Percentiles rank a stretch among this genome's conserved stretches.
phyloP scores from a whole-genome alignment of 2,329 filamentous ascomycete genomes.

The Colletotrichum nymphaeae region DNA sequence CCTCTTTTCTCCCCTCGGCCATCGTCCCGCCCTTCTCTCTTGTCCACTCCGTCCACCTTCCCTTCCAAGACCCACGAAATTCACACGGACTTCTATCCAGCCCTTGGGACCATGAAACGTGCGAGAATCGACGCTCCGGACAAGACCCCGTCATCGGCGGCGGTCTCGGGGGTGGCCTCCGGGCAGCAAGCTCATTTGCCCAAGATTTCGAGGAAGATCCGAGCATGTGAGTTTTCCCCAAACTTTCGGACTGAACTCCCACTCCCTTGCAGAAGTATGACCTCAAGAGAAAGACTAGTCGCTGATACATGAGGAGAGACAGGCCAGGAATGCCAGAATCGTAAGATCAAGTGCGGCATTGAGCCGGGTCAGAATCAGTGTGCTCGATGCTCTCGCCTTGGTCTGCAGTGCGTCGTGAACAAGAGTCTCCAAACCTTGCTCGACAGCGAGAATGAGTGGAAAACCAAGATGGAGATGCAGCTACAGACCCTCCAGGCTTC shows the following conservation, averaged over 20 bases:
- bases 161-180: slow-evolving; percentile 3
- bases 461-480: slow-evolving; percentile 43
- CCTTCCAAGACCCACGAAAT: slow-evolving; percentile 25
- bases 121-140: slow-evolving; percentile 33
- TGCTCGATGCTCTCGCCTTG: slow-evolving; percentile 60
- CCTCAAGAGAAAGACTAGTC: background rate
- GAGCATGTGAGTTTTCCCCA: slow-evolving; percentile 42
- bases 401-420: slow-evolving; percentile 64
- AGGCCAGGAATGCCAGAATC: slow-evolving; percentile 60
- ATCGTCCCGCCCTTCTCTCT: slow-evolving; percentile 28
- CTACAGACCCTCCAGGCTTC: slow-evolving; percentile 42
- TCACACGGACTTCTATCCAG: slow-evolving; percentile 25
- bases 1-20: slow-evolving; percentile 30
- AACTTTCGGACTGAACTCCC: background rate
- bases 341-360: slow-evolving; percentile 67
- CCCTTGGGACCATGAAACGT: slow-evolving; percentile 30
- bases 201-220: slow-evolving; percentile 47
- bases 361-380: slow-evolving; percentile 56
- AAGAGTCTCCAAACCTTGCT: slow-evolving; percentile 67
- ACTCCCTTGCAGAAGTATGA: background rate
- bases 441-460: slow-evolving; percentile 63
- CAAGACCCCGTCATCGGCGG: slow-evolving; percentile 31
- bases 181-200: slow-evolving; percentile 34
- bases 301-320: slow-evolving; percentile 2
- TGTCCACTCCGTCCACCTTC: slow-evolving; percentile 30